Evolutionary conservation across 768 basidiomycete genomes (phyloP).

Genomic region (Tricholoma sp.): DNA sequence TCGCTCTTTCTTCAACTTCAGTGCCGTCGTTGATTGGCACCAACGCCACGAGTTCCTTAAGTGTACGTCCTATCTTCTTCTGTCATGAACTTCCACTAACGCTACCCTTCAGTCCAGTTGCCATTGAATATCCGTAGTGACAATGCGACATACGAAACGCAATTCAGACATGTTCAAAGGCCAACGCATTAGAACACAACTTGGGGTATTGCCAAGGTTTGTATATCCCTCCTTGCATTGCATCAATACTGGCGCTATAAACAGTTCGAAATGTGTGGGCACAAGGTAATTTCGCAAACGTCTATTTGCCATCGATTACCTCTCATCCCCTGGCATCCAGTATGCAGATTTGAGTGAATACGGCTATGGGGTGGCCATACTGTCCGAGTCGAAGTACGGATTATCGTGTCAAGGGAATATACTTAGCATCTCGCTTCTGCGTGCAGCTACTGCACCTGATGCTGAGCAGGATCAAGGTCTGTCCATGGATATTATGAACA

Average conservation of each 20-base stretch:
- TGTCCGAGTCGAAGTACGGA: constrained; percentile 96
- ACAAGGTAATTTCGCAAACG: constrained; percentile 57
- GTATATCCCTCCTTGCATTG: not conserved
- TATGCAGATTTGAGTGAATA: constrained; percentile 88
- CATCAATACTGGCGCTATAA: constrained; percentile 1
- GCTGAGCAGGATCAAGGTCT: constrained; percentile 87
- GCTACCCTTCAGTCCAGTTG: constrained; percentile 60
- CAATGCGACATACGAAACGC: constrained; percentile 89
- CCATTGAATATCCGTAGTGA: constrained; percentile 82
- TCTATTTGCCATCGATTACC: not conserved
- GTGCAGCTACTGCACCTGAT: constrained; percentile 90
- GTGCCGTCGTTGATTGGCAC: constrained; percentile 84
- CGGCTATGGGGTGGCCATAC: constrained; percentile 90
- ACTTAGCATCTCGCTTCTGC: constrained; percentile 84
- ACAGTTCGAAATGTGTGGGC: constrained; percentile 92
- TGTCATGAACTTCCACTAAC: not conserved
- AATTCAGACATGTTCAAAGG: constrained; percentile 84
- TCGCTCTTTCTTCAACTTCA: constrained; percentile 75
- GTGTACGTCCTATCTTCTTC: constrained; percentile 38
- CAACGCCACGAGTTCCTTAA: constrained; percentile 89
- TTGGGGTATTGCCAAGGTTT: constrained; percentile 76
- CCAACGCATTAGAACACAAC: constrained; percentile 96
- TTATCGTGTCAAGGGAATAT: constrained; percentile 83
- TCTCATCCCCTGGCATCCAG: constrained; percentile 28
- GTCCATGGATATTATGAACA: not conserved